Conservation (phyloP, 2,329 filamentous ascomycete genomes). For the Mycogone perniciosa region DNA sequence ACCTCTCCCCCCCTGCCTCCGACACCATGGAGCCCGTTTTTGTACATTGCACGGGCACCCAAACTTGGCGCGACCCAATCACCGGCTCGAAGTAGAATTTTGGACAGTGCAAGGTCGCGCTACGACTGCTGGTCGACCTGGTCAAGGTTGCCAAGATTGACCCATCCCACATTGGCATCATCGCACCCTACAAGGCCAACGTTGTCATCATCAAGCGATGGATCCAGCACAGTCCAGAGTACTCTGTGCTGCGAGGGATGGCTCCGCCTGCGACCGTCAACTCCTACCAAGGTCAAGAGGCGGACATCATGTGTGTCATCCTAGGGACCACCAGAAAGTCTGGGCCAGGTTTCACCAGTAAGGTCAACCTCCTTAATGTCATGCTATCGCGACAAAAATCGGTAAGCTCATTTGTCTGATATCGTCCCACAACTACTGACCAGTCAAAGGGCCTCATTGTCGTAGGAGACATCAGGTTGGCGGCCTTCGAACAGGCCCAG, state of each 20-base stretch:
- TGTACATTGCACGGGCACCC: conserved; percentile 12
- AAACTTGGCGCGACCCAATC: no score
- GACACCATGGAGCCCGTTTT: conserved; percentile 14
- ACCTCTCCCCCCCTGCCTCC: neutral
- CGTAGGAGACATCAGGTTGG: no score
- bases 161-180: conserved; percentile 12
- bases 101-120: neutral
- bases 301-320: conserved; percentile 18
- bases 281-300: conserved; percentile 19
- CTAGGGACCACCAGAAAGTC: conserved; percentile 11
- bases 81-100: conserved; percentile 12
- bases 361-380: conserved; percentile 15
- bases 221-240: conserved; percentile 6
- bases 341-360: conserved; percentile 14
- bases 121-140: no score
- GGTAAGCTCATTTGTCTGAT: neutral
- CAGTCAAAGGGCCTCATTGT: no score
- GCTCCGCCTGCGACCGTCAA: conserved; percentile 13
- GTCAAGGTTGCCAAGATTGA: conserved; percentile 8
- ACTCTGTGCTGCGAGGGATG: conserved; percentile 11
- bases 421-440: no score
- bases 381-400: conserved; percentile 15
- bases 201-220: conserved; percentile 5
- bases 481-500: no score
- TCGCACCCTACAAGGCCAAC: conserved; percentile 17